phyloP scores from a whole-genome alignment of 495 filamentous ascomycete species.

The Patellaria atrata region DNA sequence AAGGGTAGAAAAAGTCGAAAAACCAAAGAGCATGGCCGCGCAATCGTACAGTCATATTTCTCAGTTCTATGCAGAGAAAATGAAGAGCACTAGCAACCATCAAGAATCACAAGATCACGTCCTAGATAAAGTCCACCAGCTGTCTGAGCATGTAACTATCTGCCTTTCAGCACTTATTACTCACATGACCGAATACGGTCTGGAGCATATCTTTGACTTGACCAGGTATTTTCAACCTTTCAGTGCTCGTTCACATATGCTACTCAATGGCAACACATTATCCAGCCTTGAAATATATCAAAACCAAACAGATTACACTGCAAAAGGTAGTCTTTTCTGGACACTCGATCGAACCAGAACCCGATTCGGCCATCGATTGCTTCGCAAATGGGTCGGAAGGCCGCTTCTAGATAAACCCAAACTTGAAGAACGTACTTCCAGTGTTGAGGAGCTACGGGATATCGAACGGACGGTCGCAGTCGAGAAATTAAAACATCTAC shows the following conservation, averaged over 20 bases:
- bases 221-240: conserved; percentile 98
- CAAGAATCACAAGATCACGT: conserved; percentile 41
- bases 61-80: conserved; percentile 82
- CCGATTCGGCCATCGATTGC: conserved; percentile 70
- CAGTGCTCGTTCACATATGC: conserved; percentile 86
- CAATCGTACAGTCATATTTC: conserved; percentile 81
- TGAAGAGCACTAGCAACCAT: conserved; percentile 40
- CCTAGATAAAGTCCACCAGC: conserved; percentile 70
- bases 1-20: conserved; percentile 63
- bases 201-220: conserved; percentile 92
- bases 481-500: conserved; percentile 55
- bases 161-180: conserved; percentile 96
- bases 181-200: conserved; percentile 81
- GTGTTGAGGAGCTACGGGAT: conserved; percentile 78
- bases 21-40: conserved; percentile 69
- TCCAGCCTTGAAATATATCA: conserved; percentile 92
- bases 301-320: conserved; percentile 77
- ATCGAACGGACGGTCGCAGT: conserved; percentile 47
- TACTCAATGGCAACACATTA: conserved; percentile 88
- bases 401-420: conserved; percentile 66
- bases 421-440: conserved; percentile 71
- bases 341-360: conserved; percentile 86
- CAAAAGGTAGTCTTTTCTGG: conserved; percentile 90
- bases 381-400: conserved; percentile 91
- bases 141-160: conserved; percentile 75